phyloP scores from a whole-genome alignment of 176 grass and related monocot species.

The Triticum dicoccoides region DNA sequence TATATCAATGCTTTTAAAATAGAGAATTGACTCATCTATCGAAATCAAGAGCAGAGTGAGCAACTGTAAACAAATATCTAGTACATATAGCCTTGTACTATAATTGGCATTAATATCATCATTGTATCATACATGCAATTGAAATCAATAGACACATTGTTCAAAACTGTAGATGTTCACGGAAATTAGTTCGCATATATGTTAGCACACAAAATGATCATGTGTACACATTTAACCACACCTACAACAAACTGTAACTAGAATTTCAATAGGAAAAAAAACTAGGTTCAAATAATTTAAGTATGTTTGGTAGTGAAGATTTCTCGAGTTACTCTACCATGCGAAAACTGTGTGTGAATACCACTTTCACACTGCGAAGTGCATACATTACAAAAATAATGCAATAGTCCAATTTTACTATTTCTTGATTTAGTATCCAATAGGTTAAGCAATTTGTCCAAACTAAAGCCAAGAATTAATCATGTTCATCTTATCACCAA shows the following conservation, averaged over 20 bases:
- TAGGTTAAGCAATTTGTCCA: too few species aligned
- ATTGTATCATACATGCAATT: not conserved
- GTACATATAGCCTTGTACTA: not conserved
- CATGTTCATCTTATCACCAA: too few species aligned
- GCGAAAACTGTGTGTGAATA: too few species aligned
- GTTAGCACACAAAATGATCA: not conserved
- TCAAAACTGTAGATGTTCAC: not conserved
- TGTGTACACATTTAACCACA: not conserved
- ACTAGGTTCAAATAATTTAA: too few species aligned
- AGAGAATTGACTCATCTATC: not conserved
- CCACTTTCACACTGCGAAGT: too few species aligned
- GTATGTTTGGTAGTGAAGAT: too few species aligned
- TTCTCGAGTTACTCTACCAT: too few species aligned
- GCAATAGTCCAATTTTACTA: too few species aligned
- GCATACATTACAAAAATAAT: too few species aligned
- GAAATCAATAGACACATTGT: not conserved
- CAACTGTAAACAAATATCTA: not conserved
- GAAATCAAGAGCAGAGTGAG: not conserved
- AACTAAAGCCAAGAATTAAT: too few species aligned
- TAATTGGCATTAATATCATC: not conserved
- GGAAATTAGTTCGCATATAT: not conserved
- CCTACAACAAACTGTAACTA: not conserved
- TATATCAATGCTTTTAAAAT: not conserved
- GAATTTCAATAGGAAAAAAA: constrained; percentile 31
- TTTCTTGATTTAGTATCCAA: too few species aligned